phyloP scores from a whole-genome alignment of 495 filamentous ascomycete species.

The Aspergillus haitiensis region DNA sequence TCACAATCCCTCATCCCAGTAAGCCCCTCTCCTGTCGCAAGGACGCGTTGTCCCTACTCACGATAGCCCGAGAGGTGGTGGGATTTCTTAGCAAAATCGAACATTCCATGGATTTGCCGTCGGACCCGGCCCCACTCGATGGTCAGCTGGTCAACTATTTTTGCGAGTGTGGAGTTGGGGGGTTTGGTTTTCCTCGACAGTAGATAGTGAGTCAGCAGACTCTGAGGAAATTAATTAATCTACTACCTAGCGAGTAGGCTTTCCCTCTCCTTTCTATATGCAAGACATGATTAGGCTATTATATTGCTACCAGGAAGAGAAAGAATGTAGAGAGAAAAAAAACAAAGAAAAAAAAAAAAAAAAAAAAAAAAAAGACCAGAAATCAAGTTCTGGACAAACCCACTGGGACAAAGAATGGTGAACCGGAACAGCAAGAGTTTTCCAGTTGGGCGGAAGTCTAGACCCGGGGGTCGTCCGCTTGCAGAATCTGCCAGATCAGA shows the following conservation, averaged over 20 bases:
- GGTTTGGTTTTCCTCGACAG: background rate
- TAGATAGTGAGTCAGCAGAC: background rate
- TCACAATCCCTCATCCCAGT: too few species aligned
- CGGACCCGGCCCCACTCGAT: constrained; percentile 23
- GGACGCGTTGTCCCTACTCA: constrained; percentile 10
- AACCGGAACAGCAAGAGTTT: background rate
- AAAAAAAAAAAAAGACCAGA: background rate
- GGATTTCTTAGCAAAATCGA: constrained; percentile 19
- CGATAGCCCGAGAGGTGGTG: constrained; percentile 8
- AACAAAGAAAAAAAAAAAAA: background rate
- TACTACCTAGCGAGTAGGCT: too few species aligned
- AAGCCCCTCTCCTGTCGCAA: background rate
- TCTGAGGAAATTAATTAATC: too few species aligned
- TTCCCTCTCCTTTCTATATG: background rate
- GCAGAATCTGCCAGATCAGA: constrained; percentile 32
- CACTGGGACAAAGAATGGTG: too few species aligned
- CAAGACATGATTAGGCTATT: background rate
- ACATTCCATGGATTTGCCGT: constrained; percentile 27
- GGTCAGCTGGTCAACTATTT: constrained; percentile 26
- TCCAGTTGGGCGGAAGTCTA: constrained; percentile 19
- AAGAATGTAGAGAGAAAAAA: background rate
- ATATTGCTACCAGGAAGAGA: background rate
- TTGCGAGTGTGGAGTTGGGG: constrained; percentile 18
- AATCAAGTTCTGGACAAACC: too few species aligned
- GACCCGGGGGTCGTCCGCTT: constrained; percentile 26